Conservation (phyloP, 2,329 filamentous ascomycete genomes). For the Exophiala spinifera region DNA sequence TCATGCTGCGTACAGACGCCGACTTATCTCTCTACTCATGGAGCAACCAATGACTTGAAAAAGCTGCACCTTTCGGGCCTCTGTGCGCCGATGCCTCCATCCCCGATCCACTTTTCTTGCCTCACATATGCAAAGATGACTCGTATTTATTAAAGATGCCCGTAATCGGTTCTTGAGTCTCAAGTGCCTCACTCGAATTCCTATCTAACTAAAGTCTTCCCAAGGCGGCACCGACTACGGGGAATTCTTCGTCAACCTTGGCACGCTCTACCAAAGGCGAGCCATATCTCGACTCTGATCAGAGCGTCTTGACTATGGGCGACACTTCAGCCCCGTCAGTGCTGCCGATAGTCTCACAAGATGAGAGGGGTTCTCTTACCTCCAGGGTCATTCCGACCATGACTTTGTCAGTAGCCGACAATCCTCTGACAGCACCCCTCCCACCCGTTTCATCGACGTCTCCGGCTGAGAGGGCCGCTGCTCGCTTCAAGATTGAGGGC, state of each 20-base stretch:
- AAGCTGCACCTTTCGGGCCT: not conserved
- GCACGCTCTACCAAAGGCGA: too few relatives aligned
- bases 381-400: conserved; percentile 28
- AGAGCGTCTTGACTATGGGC: conserved; percentile 7
- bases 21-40: too few relatives aligned
- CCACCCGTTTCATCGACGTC: conserved; percentile 27
- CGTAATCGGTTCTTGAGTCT: not conserved
- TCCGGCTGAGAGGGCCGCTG: conserved; percentile 30
- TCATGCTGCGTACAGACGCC: too few relatives aligned
- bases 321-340: conserved; percentile 6
- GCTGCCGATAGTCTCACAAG: conserved; percentile 15
- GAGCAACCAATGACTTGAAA: too few relatives aligned
- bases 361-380: conserved; percentile 26
- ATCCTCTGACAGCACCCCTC: conserved; percentile 33
- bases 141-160: not conserved
- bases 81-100: not conserved
- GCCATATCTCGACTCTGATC: too few relatives aligned
- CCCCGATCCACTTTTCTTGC: not conserved
- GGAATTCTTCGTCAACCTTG: too few relatives aligned
- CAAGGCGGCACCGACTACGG: too few relatives aligned
- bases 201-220: too few relatives aligned
- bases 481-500: conserved; percentile 33
- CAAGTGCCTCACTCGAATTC: not conserved
- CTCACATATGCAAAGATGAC: not conserved
- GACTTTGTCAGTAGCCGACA: conserved; percentile 26